Evolutionary conservation across 225 moss, liverwort and hornwort species (phyloP), one percentile per base, ranked within the genome.

Genomic region (Asterella californica): DNA sequence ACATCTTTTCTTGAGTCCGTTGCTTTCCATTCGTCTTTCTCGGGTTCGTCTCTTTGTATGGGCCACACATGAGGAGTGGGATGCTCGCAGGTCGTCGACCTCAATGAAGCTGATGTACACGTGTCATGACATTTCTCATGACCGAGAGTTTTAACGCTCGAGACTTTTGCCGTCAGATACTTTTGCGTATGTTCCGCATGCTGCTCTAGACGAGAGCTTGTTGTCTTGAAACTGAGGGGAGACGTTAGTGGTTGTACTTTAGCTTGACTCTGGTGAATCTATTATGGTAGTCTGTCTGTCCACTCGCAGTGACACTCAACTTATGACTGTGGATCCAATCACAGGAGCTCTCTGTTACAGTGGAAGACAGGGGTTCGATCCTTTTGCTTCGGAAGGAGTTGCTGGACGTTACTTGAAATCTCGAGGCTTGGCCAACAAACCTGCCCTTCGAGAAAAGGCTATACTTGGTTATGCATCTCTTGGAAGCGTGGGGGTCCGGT

Each of bases 391-490:
- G 17, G 93, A 99, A 76, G 74, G 70, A 75, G 99, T 93, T 87
- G 95, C 86, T 37, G 80, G 77, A 42, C 93, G 80, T 77, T 95
- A 78, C 80, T 84, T 84, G 61, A 90, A 83, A 72, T 91, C 62
- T 81, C 83, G 75, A 64, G 81, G 79, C 70, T 79, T 81, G 76
- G 79, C 81, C 62, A 85, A 89, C 76, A 99, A 87, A 84, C 92
- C 75, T 76, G 81, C 83, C 47, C 14, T 80, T 18, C 59, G 78
- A 78, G 95, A 88, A 37, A 84, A 83, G 59, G 99, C 95, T n/a
- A 84, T 99, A 65, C 86, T 99, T 76, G 99, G 99, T 48, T 99
- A 99, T 87, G 91, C 91, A 57, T 87, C 93, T 54, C 88, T 99
- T 66, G 99, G 99, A 82, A 78, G 90, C 77, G 85, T 94, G 68